A percentile compares a stretch with the other conserved stretches of the same genome.
Conservation (phyloP, 495 filamentous ascomycete species). For the Trichoderma gamsii region DNA sequence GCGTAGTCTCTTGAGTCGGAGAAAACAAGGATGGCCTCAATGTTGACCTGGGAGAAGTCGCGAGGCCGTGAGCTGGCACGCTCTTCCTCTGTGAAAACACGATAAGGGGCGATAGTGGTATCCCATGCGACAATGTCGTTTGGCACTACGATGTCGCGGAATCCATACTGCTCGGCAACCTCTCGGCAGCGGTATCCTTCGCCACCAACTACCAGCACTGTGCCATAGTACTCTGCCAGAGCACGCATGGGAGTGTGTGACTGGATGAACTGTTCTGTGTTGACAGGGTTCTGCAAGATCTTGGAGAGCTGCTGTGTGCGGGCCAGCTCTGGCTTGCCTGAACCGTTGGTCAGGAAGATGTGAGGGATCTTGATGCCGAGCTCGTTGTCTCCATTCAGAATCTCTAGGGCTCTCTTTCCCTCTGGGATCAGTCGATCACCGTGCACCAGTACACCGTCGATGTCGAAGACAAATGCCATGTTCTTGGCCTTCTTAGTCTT, state of each 20-base stretch:
- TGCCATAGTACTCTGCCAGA: conserved; percentile 59
- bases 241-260: conserved; percentile 62
- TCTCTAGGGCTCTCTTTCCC: conserved; percentile 51
- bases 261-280: conserved; percentile 62
- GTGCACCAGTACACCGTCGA: conserved; percentile 61
- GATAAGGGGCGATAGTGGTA: conserved; percentile 55
- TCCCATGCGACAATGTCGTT: conserved; percentile 63
- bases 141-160: conserved; percentile 59
- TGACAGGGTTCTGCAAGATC: conserved; percentile 52
- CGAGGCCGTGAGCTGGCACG: conserved; percentile 52
- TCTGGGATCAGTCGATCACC: conserved; percentile 59
- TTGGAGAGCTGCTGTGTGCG: conserved; percentile 52
- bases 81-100: conserved; percentile 54
- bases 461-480: conserved; percentile 64
- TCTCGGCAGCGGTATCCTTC: conserved; percentile 61
- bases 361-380: conserved; percentile 66
- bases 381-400: conserved; percentile 62
- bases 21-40: conserved; percentile 78
- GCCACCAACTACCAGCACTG: conserved; percentile 59
- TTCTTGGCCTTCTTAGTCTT: conserved; percentile 61
- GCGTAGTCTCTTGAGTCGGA: conserved; percentile 79
- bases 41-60: conserved; percentile 62
- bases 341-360: conserved; percentile 65
- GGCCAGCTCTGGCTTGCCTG: conserved; percentile 54
- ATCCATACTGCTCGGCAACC: conserved; percentile 59